A percentile compares a stretch with the other conserved stretches of the same genome.
phyloP scores from a whole-genome alignment of 2,329 filamentous ascomycete species.

The Cladophialophora psammophila region DNA sequence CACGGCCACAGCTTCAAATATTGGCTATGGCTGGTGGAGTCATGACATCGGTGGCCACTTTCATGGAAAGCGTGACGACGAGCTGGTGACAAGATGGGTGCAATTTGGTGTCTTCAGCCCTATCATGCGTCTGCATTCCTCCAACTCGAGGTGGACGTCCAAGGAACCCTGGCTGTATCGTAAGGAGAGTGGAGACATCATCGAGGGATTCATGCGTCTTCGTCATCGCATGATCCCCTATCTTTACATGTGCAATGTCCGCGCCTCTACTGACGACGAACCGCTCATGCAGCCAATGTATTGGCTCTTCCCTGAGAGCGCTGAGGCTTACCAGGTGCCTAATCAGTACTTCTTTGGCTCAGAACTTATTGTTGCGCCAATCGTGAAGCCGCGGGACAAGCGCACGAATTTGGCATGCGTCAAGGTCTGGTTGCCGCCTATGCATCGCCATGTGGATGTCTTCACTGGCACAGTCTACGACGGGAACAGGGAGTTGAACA shows the following conservation, averaged over 20 bases:
- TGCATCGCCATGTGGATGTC: conserved; percentile 62
- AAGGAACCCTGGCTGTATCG: conserved; percentile 70
- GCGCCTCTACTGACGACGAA: conserved; percentile 53
- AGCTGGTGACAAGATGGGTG: conserved; percentile 67
- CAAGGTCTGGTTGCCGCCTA: conserved; percentile 64
- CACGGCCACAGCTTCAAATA: conserved; percentile 70
- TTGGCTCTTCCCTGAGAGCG: conserved; percentile 62
- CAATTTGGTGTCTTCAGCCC: conserved; percentile 69
- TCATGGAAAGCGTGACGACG: conserved; percentile 63
- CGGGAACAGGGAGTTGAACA: conserved; percentile 59
- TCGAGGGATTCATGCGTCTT: conserved; percentile 60
- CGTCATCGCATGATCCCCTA: conserved; percentile 68
- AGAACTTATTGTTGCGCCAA: conserved; percentile 63
- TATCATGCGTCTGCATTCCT: conserved; percentile 67
- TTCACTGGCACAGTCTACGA: conserved; percentile 66
- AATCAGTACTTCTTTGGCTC: conserved; percentile 69
- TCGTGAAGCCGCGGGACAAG: conserved; percentile 60
- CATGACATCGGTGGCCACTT: conserved; percentile 73
- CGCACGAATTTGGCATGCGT: conserved; percentile 58
- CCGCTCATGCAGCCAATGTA: conserved; percentile 69
- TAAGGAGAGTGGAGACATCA: conserved; percentile 54
- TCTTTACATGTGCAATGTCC: conserved; percentile 64
- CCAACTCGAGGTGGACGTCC: conserved; percentile 63
- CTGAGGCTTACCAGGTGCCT: conserved; percentile 63
- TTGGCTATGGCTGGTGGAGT: conserved; percentile 73